These are phyloP conservation scores for Scutellaria galericulata DNA, from an alignment of 257 asterid genomes.

Conservation along the genomic window DNA sequence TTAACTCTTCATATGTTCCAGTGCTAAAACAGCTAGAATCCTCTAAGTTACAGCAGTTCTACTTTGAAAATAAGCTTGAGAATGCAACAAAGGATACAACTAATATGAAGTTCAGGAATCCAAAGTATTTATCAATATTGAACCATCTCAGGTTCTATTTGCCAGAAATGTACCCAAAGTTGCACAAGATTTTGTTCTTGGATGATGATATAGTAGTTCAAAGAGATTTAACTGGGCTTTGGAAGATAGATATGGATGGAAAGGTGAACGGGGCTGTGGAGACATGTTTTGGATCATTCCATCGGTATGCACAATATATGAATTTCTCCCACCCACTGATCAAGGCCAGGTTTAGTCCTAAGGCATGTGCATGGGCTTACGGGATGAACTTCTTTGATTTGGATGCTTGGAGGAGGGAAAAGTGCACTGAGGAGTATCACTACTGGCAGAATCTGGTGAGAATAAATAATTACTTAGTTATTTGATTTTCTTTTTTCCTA, in stretches of 20 bases:
- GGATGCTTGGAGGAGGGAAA: constrained; percentile 87
- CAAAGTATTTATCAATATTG: constrained; percentile 71
- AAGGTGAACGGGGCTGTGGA: constrained; percentile 87
- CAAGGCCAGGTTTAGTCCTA: constrained; percentile 71
- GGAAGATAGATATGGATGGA: constrained; percentile 80
- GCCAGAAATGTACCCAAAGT: constrained; percentile 79
- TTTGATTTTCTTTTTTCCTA: not conserved
- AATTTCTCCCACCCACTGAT: constrained; percentile 78
- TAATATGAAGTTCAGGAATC: constrained; percentile 83
- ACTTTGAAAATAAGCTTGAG: constrained; percentile 73
- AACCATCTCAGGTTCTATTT: constrained; percentile 80
- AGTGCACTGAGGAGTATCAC: constrained; percentile 79
- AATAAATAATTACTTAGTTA: not conserved
- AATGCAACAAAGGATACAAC: constrained; percentile 82
- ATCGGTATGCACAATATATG: constrained; percentile 80
- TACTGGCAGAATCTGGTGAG: constrained; percentile 82
- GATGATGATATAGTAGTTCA: constrained; percentile 85
- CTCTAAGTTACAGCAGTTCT: constrained; percentile 67
- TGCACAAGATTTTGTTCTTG: constrained; percentile 76
- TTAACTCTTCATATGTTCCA: constrained; percentile 77
- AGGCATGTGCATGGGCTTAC: constrained; percentile 91
- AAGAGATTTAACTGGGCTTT: constrained; percentile 73
- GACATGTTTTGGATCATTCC: constrained; percentile 82
- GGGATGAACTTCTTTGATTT: constrained; percentile 86
- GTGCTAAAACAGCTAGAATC: constrained; percentile 79